Evolutionary conservation across 2,329 filamentous ascomycete genomes (phyloP), one percentile per base, ranked within the genome.

Genomic region (Xylariaceae sp.): DNA sequence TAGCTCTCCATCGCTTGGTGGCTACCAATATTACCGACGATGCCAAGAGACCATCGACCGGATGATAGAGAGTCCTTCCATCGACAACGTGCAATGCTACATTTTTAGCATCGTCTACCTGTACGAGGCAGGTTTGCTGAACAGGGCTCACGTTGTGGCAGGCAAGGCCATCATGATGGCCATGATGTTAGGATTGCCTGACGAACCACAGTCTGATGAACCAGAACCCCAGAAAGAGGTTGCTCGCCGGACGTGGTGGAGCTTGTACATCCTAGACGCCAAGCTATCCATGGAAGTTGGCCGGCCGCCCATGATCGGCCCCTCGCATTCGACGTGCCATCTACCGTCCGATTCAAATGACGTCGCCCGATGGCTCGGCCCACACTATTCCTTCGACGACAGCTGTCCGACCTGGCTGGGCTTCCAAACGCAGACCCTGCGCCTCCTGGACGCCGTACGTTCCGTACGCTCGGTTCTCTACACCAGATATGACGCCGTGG

Each of bases 211-310:
- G 1, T 6, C 41, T 2, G 21, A 17, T 14, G 40, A 53, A 14
- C 37, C 56, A 3, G 56, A 64, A 31, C 58, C 48, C 3, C 36
- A 58, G 17, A 44, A 31, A 19, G 58, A 65, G 45, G 26, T 63
- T 8, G 23, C 39, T n/a, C 51, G 61, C 8, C 61, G 63, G 5
- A 56, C 56, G 3, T 65, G 63, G 63, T 65, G 63, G 63, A 58
- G 53, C 21, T 24, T 65, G 16, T 58, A 62, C 45, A 36, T 58
- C 11, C n/a, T 65, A 6, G 63, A 65, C n/a, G 50, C 56, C 23
- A 56, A 58, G 28, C 26, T 63, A 5, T 45, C 58, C 23, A 60
- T 64, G 34, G 62, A 63, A 31, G 41, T 49, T n/a, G 61, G 63
- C 5, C 63, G 53, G 11, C 53, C 56, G 16, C 54, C 52, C 39